Conservation (phyloP, 495 filamentous ascomycete species). For the Penicillium canariense region DNA sequence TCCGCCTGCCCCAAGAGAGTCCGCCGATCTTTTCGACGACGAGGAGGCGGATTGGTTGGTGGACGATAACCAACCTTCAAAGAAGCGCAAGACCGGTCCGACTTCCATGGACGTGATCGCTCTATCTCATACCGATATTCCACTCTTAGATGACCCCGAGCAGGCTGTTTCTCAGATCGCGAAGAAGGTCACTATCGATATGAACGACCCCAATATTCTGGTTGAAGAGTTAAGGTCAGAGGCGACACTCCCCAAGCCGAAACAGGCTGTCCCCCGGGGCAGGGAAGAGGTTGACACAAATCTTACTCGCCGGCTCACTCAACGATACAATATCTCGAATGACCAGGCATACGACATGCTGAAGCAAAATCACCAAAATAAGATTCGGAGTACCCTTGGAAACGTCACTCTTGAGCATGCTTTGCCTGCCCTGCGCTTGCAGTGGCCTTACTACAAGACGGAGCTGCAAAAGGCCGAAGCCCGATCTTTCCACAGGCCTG, state of each 20-base stretch:
- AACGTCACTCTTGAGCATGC: slow-evolving; percentile 85
- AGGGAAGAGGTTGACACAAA: slow-evolving; percentile 42
- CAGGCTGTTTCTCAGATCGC: slow-evolving; percentile 63
- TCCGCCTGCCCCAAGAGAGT: slow-evolving; percentile 9
- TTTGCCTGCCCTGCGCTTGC: slow-evolving; percentile 82
- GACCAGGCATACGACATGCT: slow-evolving; percentile 92
- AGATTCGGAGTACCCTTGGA: slow-evolving; percentile 85
- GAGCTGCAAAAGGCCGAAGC: slow-evolving; percentile 75
- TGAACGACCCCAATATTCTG: slow-evolving; percentile 85
- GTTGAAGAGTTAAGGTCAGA: slow-evolving; percentile 62
- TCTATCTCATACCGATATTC: slow-evolving; percentile 47
- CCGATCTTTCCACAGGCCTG: slow-evolving; percentile 86
- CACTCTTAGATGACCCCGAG: slow-evolving; percentile 60
- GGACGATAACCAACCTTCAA: slow-evolving; percentile 44
- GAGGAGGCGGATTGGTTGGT: slow-evolving; percentile 49
- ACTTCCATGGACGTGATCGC: slow-evolving; percentile 41
- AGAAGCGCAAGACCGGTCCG: slow-evolving; percentile 48
- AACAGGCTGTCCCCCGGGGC: slow-evolving; percentile 31
- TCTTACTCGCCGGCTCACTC: slow-evolving; percentile 51
- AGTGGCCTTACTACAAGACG: slow-evolving; percentile 91
- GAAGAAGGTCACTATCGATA: slow-evolving; percentile 76
- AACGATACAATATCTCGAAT: slow-evolving; percentile 92
- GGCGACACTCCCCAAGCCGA: slow-evolving; percentile 42
- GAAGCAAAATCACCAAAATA: slow-evolving; percentile 95
- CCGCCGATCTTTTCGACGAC: slow-evolving; percentile 38